Evolutionary conservation across 192 early-diverging fungal genomes (phyloP), one percentile per base, ranked within the genome.

Genomic region (Spinellus fusiger): DNA sequence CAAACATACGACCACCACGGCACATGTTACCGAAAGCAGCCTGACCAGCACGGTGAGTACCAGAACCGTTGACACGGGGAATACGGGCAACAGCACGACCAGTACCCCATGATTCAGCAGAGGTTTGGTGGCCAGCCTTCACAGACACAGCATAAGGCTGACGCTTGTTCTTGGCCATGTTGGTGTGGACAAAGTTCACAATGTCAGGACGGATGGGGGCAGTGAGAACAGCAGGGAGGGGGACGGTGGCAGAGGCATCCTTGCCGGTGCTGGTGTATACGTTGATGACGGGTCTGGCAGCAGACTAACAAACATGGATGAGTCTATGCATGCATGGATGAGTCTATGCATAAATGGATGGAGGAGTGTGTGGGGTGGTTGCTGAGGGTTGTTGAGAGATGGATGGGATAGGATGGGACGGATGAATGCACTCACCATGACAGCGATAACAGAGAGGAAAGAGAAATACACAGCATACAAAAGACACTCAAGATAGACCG

Each of bases 1-100:
- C 94, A 73, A 96, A 98, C 96, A 98, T 98, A 64, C 94, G 89
- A 79, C 96, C 95, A 69, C 93, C 93, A 79, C 95, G 92, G 79
- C 92, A 95, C 96, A 96, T 97, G 89, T 98, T 98, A 74, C 96
- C 95, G 84, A 97, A 98, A 73, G 95, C 95, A 66, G 92, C 93
- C 68, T 98, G 96, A 69, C 94, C 96, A 62, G 95, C 86, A 67
- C 94, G 91, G 86, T 93, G 91, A 54, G 94, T 98, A 80, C 96
- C 96, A 50, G 87, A 81, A 70, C 94, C 96, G 63, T 84, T 82
- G 65, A 98, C 96, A 84, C 96, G 94, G 67, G 96, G 95, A 70
- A 97, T 98, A 94, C 96, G 94, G 65, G 93, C 93, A 70, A 97
- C 96, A 75, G 94, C 96, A 77, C 94, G 93, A 88, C 93, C 94